Percentiles rank a stretch among this genome's conserved stretches.
phyloP scores from a whole-genome alignment of 169 alveolate species.

The Eimeria praecox region DNA sequence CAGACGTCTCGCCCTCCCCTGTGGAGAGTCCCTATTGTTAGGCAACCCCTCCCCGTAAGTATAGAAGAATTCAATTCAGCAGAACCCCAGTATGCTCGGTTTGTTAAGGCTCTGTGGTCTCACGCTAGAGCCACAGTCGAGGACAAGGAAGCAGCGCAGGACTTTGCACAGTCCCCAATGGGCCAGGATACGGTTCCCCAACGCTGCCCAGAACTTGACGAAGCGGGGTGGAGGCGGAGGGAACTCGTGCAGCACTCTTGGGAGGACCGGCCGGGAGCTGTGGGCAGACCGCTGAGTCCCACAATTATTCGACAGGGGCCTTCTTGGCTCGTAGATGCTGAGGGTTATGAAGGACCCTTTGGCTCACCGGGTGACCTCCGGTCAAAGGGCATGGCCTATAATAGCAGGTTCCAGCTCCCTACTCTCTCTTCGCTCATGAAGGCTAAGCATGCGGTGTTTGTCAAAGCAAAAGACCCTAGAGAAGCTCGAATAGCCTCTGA shows the following conservation, averaged over 20 bases:
- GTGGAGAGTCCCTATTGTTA: conserved; percentile 70
- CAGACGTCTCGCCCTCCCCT: conserved; percentile 41
- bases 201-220: conserved; percentile 57
- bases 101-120: conserved; percentile 69
- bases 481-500: background rate
- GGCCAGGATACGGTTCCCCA: conserved; percentile 25
- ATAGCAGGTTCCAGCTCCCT: conserved; percentile 67
- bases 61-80: conserved; percentile 72
- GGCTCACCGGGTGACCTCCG: conserved; percentile 57
- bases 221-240: conserved; percentile 60
- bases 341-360: conserved; percentile 44
- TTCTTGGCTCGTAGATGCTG: conserved; percentile 53
- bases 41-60: conserved; percentile 76
- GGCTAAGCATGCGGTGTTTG: conserved; percentile 71
- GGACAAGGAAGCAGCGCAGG: background rate
- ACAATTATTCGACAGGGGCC: conserved; percentile 13
- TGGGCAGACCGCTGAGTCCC: conserved; percentile 47
- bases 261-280: conserved; percentile 54
- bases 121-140: conserved; percentile 60
- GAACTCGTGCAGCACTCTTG: conserved; percentile 17
- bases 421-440: conserved; percentile 75
- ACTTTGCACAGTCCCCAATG: conserved; percentile 32
- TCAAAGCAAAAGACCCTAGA: conserved; percentile 51
- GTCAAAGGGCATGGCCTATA: conserved; percentile 60
- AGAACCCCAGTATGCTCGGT: conserved; percentile 14